A percentile compares a stretch with the other conserved stretches of the same genome.
Evolutionary conservation across 2,329 filamentous ascomycete genomes (phyloP).

Genomic region (Colletotrichum sp.): DNA sequence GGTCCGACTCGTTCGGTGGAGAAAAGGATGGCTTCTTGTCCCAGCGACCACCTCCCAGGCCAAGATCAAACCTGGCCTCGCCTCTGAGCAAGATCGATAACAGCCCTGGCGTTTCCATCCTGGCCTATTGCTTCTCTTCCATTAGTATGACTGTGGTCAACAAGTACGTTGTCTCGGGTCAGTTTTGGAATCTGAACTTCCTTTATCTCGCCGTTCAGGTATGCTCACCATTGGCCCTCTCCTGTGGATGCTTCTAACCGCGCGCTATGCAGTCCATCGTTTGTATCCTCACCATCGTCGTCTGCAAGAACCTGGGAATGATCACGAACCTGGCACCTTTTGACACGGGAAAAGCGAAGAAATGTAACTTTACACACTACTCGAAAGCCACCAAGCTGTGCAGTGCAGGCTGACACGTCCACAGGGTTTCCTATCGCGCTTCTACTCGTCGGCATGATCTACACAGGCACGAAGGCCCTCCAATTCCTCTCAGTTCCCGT

Average conservation of each 20-base stretch:
- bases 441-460: slow-evolving; percentile 98
- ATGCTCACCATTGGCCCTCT: slow-evolving; percentile 36
- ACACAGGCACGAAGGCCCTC: slow-evolving; percentile 93
- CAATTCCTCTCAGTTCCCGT: slow-evolving; percentile 97
- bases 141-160: slow-evolving; percentile 99
- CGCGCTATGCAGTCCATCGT: slow-evolving; percentile 75
- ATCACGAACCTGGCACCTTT: slow-evolving; percentile 85
- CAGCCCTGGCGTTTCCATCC: slow-evolving; percentile 79
- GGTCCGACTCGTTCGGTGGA: slow-evolving; percentile 63
- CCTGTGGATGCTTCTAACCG: neutral
- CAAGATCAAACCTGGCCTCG: slow-evolving; percentile 28
- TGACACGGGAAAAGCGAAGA: slow-evolving; percentile 86
- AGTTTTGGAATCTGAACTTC: slow-evolving; percentile 94
- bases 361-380: slow-evolving; percentile 69
- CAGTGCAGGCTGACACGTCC: slow-evolving; percentile 22
- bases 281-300: slow-evolving; percentile 83
- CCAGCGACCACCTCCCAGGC: slow-evolving; percentile 43
- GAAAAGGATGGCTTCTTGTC: slow-evolving; percentile 58
- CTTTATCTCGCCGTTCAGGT: slow-evolving; percentile 94
- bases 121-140: slow-evolving; percentile 93
- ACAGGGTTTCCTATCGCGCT: slow-evolving; percentile 95
- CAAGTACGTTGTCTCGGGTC: slow-evolving; percentile 95
- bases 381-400: neutral
- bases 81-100: slow-evolving; percentile 64
- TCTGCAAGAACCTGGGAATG: slow-evolving; percentile 79